Evolutionary conservation across 345 rosid genomes (phyloP).

Genomic region (Citrus reticulata): DNA sequence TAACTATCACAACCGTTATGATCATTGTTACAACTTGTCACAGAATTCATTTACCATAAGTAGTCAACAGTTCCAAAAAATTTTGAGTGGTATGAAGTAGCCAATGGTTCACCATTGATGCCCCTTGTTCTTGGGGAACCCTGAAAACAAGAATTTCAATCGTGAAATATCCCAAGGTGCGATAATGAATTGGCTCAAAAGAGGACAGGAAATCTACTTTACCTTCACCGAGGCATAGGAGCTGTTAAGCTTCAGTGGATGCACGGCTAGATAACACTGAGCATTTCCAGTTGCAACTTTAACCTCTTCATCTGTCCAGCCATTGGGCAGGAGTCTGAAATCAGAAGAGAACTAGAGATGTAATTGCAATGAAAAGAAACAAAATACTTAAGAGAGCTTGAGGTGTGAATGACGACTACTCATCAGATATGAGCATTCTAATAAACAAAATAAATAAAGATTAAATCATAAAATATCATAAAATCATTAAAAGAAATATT

Average conservation of each 20-base stretch:
- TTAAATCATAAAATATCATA: not conserved
- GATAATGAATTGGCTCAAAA: not conserved
- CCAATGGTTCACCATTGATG: constrained; percentile 63
- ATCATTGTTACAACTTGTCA: not conserved
- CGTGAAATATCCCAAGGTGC: not conserved
- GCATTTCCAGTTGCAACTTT: constrained; percentile 51
- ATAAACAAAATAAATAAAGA: not conserved
- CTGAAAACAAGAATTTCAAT: constrained; percentile 27
- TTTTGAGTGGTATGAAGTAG: constrained; percentile 78
- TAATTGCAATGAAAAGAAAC: not conserved
- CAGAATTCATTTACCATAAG: constrained; percentile 52
- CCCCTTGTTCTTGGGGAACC: constrained; percentile 54
- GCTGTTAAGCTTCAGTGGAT: constrained; percentile 65
- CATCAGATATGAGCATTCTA: not conserved
- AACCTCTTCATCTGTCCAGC: constrained; percentile 62
- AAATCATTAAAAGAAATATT: not conserved
- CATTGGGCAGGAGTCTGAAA: constrained; percentile 38
- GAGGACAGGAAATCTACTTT: not conserved
- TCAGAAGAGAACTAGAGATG: not conserved
- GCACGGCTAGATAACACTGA: constrained; percentile 39
- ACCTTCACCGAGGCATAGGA: constrained; percentile 67
- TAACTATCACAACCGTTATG: not conserved
- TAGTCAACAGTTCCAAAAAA: constrained; percentile 91
- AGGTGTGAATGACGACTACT: not conserved
- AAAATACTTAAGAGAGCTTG: not conserved